phyloP scores from a whole-genome alignment of 2,329 filamentous ascomycete species.

The Colletotrichum tropicicola region DNA sequence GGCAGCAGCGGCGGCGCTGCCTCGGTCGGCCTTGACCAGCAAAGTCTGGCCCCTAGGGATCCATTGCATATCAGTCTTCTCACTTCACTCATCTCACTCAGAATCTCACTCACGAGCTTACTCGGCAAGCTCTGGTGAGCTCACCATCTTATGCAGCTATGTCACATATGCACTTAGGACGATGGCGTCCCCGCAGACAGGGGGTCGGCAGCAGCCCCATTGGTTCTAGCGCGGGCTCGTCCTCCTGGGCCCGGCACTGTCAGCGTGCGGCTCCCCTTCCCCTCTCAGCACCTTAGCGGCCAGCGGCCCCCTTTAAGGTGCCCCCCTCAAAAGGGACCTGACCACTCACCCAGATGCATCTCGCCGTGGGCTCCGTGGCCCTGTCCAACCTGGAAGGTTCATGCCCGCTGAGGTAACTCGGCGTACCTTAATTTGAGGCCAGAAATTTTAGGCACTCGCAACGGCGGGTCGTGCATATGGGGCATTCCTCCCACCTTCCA shows the following conservation, averaged over 20 bases:
- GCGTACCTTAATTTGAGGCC: conserved; percentile 26
- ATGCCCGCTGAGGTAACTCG: conserved; percentile 26
- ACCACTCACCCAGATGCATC: too few species aligned
- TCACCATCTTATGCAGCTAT: conserved; percentile 7
- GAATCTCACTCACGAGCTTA: background rate
- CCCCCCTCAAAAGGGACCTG: background rate
- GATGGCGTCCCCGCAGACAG: conserved; percentile 14
- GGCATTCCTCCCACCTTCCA: conserved; percentile 29
- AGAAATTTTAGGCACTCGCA: conserved; percentile 25
- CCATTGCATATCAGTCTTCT: too few species aligned
- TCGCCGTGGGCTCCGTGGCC: background rate
- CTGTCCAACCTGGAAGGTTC: conserved; percentile 4
- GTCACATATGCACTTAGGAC: conserved; percentile 22
- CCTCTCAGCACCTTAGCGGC: background rate
- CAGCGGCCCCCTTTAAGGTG: background rate
- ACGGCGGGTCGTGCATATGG: conserved; percentile 26
- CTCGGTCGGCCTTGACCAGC: too few species aligned
- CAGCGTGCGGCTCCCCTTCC: background rate
- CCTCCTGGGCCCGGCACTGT: conserved; percentile 1
- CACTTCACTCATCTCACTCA: background rate
- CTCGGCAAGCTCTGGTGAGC: too few species aligned
- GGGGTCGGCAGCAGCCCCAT: conserved; percentile 11
- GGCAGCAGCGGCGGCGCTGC: too few species aligned
- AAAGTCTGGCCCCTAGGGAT: too few species aligned
- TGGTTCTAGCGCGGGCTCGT: conserved; percentile 7